A percentile compares a stretch with the other conserved stretches of the same genome.
Conservation (phyloP, 2,329 filamentous ascomycete genomes). For the Fusarium buxicola region DNA sequence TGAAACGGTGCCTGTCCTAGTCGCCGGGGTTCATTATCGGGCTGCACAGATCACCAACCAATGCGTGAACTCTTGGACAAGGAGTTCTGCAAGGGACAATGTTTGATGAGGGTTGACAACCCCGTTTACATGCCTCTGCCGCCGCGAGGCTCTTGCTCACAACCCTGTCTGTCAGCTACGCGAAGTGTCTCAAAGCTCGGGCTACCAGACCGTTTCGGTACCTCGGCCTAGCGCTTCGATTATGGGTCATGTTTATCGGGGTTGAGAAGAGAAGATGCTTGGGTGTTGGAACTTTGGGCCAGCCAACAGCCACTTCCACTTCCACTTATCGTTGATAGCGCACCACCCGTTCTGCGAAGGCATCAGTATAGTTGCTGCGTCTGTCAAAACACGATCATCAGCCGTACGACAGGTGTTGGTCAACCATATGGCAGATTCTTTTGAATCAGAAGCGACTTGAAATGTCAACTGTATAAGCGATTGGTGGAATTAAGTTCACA, state of each 20-base stretch:
- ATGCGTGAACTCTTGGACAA: neutral
- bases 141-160: slow-evolving; percentile 12
- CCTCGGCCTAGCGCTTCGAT: neutral
- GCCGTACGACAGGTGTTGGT: too few relatives aligned
- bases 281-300: too few relatives aligned
- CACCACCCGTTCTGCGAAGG: too few relatives aligned
- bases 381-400: too few relatives aligned
- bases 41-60: slow-evolving; percentile 5
- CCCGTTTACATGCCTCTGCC: neutral
- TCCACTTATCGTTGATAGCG: too few relatives aligned
- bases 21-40: slow-evolving; percentile 18
- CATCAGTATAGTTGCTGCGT: too few relatives aligned
- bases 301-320: too few relatives aligned
- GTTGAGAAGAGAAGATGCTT: neutral
- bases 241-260: neutral
- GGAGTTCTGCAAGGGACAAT: slow-evolving; percentile 5
- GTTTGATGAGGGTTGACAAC: slow-evolving; percentile 15
- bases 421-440: neutral
- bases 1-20: slow-evolving; percentile 40
- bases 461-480: slow-evolving; percentile 12
- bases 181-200: slow-evolving; percentile 39
- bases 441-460: neutral
- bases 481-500: slow-evolving; percentile 42
- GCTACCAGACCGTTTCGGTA: slow-evolving; percentile 24
- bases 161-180: slow-evolving; percentile 32